Conservation (phyloP, 768 basidiomycete species). For the Strobilomyces echinocephalus region DNA sequence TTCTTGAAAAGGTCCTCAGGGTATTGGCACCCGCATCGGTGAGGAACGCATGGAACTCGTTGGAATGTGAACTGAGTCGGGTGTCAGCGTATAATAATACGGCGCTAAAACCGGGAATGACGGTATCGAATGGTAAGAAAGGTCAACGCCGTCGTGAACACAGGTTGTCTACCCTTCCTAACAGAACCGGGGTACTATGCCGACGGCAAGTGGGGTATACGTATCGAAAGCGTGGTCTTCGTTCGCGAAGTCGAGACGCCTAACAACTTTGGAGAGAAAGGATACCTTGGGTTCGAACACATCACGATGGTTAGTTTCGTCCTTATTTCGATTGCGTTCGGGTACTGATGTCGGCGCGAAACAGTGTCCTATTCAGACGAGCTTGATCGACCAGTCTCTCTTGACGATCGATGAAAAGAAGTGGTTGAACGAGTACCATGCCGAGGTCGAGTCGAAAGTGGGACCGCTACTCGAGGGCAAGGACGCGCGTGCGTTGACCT, state of each 20-base stretch:
- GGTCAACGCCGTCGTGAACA: background rate
- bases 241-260: conserved; percentile 68
- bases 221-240: conserved; percentile 86
- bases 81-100: conserved; percentile 60
- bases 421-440: conserved; percentile 87
- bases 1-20: conserved; percentile 45
- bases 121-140: conserved; percentile 69
- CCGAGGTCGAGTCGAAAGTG: conserved; percentile 53
- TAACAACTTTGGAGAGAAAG: conserved; percentile 75
- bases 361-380: conserved; percentile 82
- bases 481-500: conserved; percentile 28
- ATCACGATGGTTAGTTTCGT: conserved; percentile 71
- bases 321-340: background rate
- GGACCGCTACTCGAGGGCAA: conserved; percentile 47
- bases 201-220: conserved; percentile 87
- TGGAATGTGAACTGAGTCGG: background rate
- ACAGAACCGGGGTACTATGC: conserved; percentile 88
- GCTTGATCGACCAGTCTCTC: conserved; percentile 62
- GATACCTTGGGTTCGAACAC: conserved; percentile 79
- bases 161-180: background rate
- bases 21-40: conserved; percentile 45
- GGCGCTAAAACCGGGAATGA: conserved; percentile 79
- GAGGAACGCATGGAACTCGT: background rate
- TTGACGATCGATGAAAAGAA: conserved; percentile 61
- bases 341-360: background rate